Evolutionary conservation across 108 stramenopile species (phyloP).

Genomic region (Nannochloropsis oceanica): DNA sequence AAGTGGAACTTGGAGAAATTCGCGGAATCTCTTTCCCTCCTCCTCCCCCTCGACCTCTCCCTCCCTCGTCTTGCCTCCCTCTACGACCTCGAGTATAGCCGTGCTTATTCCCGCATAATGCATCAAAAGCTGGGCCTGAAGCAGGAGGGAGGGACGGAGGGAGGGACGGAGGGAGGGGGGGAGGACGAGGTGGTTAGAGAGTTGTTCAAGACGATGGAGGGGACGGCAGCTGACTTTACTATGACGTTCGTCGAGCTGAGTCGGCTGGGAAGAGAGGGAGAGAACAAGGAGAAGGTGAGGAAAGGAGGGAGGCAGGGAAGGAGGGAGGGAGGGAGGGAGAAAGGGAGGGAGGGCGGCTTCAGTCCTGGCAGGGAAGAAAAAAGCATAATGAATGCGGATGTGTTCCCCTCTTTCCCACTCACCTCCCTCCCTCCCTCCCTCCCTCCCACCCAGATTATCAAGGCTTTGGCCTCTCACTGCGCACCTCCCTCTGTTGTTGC

Average conservation of each 20-base stretch:
- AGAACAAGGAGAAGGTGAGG: not conserved
- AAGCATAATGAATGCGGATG: not conserved
- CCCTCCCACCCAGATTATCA: not conserved
- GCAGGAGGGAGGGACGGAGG: not conserved
- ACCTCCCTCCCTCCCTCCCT: not conserved
- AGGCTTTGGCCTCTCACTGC: not conserved
- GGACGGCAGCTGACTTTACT: slow-evolving; percentile 20
- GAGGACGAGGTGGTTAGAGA: slow-evolving; percentile 9
- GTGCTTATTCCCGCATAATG: too few species aligned
- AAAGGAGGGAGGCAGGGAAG: not conserved
- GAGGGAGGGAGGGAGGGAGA: not conserved
- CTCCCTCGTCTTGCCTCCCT: too few species aligned
- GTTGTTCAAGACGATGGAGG: slow-evolving; percentile 13
- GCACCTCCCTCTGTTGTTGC: not conserved
- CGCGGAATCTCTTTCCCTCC: slow-evolving; percentile 12
- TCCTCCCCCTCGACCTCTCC: slow-evolving; percentile 3
- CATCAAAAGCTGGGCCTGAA: slow-evolving; percentile 13
- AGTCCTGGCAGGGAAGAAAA: not conserved
- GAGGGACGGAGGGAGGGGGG: not conserved
- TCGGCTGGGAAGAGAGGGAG: not conserved
- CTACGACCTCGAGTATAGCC: too few species aligned
- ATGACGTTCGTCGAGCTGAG: slow-evolving; percentile 16
- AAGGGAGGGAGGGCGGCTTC: not conserved
- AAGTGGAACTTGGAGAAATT: slow-evolving; percentile 31
- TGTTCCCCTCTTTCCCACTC: not conserved